Evolutionary conservation across 768 basidiomycete genomes (phyloP).

Genomic region (Trametes sanguinea): DNA sequence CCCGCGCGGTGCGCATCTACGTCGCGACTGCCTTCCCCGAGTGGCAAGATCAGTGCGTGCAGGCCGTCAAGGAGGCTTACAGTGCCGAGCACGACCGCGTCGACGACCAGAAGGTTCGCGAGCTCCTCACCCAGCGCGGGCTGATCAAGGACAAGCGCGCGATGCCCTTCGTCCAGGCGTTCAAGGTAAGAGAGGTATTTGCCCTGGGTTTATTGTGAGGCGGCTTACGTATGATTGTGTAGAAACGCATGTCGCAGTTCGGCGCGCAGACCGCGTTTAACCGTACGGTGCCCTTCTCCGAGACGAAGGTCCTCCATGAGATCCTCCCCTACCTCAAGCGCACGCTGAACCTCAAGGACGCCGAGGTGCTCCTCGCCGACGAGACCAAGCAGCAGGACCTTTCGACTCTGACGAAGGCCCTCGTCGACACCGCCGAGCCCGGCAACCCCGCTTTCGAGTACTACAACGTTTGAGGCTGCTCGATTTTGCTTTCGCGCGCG

Average conservation of each 20-base stretch:
- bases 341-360: conserved; percentile 68
- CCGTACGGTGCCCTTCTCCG: conserved; percentile 81
- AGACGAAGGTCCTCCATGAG: conserved; percentile 68
- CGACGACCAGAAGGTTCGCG: conserved; percentile 80
- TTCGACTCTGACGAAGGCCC: conserved; percentile 61
- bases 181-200: conserved; percentile 67
- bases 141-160: conserved; percentile 93
- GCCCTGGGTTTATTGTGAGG: background rate
- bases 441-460: conserved; percentile 87
- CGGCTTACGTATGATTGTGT: conserved; percentile 10
- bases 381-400: conserved; percentile 60
- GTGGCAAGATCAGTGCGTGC: conserved; percentile 89
- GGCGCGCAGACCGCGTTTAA: conserved; percentile 80
- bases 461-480: conserved; percentile 56
- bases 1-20: conserved; percentile 86
- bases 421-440: conserved; percentile 87
- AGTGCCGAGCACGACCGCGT: conserved; percentile 58
- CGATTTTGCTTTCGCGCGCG: background rate
- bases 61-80: conserved; percentile 71
- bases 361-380: conserved; percentile 68
- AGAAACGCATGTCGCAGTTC: conserved; percentile 83
- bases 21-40: conserved; percentile 89
- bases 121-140: conserved; percentile 65
- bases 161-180: conserved; percentile 92
- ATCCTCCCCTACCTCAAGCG: conserved; percentile 82